Base-by-base conservation (phyloP, 2,329 filamentous ascomycete species). In the Trichoderma atroviride region DNA sequence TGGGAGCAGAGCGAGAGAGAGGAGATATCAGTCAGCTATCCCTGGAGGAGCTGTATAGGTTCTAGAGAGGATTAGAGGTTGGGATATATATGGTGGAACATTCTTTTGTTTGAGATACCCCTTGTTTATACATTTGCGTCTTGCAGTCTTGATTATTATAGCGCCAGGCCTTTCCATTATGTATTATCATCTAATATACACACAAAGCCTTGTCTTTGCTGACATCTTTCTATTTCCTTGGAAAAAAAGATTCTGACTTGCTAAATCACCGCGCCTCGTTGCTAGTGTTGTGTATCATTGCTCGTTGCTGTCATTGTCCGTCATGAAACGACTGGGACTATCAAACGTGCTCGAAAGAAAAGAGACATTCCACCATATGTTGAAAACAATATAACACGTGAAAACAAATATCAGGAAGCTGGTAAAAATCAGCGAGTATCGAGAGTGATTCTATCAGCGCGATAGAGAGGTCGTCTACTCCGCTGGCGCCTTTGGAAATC, bases 91-190 rank as follows among this genome's bases (percentile, higher is more conserved):
- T 52, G 33, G 37, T 59, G 53, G 31, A 27, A 69, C 10, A 65
- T 59, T 65, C 68, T 35, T 66, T 72, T 67, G 69, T 71, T 76
- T 66, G 71, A 74, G 73, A 78, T 78, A 77, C 76, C 76, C 76
- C 76, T 33, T 43, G 40, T n/a, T 43, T 43, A 43, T 43, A n/a
- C 16, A n/a, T 19, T 43, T 43, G 14, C 24, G 35, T 40, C 35
- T 47, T n/a, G 40, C 16, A 22, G 6, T 57, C 43, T 22, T 31
- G 22, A 47, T n/a, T 47, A 47, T 63, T 53, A 31, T n/a, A 52
- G 35, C 37, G 22, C n/a, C 33, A 24, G n/a, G 22, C 31, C 4
- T 22, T n/a, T 19, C n/a, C 9, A 29, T n/a, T 35, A 22, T 35
- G 9, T 24, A 9, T n/a, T 0, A 47, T 57, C 31, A 2, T 27